Conservation (phyloP, 1,139 yeast species). For the Pichia norvegensis region DNA sequence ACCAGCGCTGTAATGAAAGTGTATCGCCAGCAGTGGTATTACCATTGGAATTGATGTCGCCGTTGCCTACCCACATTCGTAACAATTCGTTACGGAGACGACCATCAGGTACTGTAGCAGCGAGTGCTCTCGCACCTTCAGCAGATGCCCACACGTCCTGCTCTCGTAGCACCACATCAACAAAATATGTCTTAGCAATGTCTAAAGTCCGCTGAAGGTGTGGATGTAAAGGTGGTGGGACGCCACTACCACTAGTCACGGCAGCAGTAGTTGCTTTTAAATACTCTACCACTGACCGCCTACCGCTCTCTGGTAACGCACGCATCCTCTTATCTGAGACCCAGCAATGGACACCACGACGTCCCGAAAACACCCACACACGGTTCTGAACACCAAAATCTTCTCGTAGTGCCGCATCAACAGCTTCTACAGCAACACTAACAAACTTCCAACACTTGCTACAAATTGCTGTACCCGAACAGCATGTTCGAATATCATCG, state of each 20-base stretch:
- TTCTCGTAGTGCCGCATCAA: slow-evolving; percentile 64
- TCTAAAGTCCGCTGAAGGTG: slow-evolving; percentile 71
- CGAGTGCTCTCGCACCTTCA: slow-evolving; percentile 46
- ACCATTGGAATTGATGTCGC: slow-evolving; percentile 13
- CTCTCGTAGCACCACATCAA: slow-evolving; percentile 58
- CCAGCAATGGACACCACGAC: slow-evolving; percentile 99
- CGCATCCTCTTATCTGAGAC: slow-evolving; percentile 82
- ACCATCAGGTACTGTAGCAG: slow-evolving; percentile 55
- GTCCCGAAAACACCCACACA: slow-evolving; percentile 95
- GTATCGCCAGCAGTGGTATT: slow-evolving; percentile 38
- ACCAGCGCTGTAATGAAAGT: slow-evolving; percentile 56
- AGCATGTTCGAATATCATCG: slow-evolving; percentile 89
- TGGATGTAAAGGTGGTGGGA: slow-evolving; percentile 79
- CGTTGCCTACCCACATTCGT: slow-evolving; percentile 44
- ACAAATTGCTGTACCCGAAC: slow-evolving; percentile 80
- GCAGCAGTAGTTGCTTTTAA: slow-evolving; percentile 27
- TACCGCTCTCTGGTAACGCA: slow-evolving; percentile 56
- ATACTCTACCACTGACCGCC: slow-evolving; percentile 78
- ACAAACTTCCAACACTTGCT: slow-evolving; percentile 90
- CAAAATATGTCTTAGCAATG: slow-evolving; percentile 55
- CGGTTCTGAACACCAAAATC: slow-evolving; percentile 87
- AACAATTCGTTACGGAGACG: slow-evolving; percentile 46
- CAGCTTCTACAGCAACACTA: slow-evolving; percentile 72
- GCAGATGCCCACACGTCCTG: slow-evolving; percentile 78
- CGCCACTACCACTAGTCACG: neutral